Evolutionary conservation across 805 yeast genomes (phyloP), one percentile per base, ranked within the genome.

Genomic region (Candida sanyiensis): DNA sequence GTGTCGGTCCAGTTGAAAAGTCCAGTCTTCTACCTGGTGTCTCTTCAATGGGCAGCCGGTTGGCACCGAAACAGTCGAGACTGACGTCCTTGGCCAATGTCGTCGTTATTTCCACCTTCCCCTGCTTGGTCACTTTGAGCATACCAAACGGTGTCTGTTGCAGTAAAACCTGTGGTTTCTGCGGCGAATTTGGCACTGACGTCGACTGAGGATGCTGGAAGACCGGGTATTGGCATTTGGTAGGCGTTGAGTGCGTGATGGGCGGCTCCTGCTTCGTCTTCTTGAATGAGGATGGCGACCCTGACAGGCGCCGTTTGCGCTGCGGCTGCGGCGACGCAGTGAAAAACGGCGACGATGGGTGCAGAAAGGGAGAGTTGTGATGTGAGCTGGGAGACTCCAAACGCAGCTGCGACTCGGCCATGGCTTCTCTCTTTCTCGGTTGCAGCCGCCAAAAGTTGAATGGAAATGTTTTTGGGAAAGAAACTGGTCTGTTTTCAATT

Each of bases 241-340:
- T 20, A 5, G 24, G 37, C 7, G 33, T 40, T 20, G 21, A 31
- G 5, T 36, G 41, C 20, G 12, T 38, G 29, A 23, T 20, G 27
- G 21, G 46, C n/a, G 30, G 37, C 18, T 22, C 37, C 10, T 22
- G 33, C 21, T 42, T 61, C 6, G 48, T 41, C 42, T 59, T 63
- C 35, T 66, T 66, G n/a, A 45, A 42, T 9, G 40, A 33, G 28
- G 58, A 50, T 24, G 53, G 62, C 18, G 52, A 52, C 16, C 61
- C 62, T 1, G 71, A 66, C 22, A 54, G 51, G 38, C 66, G 49
- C 48, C 72, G 62, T 40, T 67, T 67, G 3, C 23, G 19, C 19
- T 22, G 56, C 41, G 37, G 29, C 19, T 11, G 22, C 15, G 31
- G 37, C 7, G 29, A 18, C 25, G 27, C 8, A 10, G 20, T 20